Conservation (phyloP, 2,329 filamentous ascomycete genomes). For the Pseudogymnoascus sp. region DNA sequence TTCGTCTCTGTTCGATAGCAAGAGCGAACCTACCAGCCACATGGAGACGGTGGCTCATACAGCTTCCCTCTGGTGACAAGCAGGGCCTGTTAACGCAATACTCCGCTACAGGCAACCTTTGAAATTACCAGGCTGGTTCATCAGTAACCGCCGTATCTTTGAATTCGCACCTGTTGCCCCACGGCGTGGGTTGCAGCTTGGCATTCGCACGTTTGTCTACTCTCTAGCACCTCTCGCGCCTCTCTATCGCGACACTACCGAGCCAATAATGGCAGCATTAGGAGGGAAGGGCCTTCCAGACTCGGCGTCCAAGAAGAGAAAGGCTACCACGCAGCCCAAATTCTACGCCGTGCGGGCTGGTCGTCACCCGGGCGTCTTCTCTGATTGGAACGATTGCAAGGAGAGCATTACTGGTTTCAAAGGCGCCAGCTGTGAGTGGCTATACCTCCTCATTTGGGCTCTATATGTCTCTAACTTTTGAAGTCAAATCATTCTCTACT, state of each 20-base stretch:
- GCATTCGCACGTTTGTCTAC: neutral
- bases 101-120: neutral
- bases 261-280: neutral
- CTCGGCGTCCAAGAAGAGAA: slow-evolving; percentile 23
- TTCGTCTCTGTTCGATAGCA: neutral
- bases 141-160: slow-evolving; percentile 4
- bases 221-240: neutral
- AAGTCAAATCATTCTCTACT: slow-evolving; percentile 71
- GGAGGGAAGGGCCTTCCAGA: neutral
- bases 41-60: slow-evolving; percentile 1
- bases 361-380: slow-evolving; percentile 53
- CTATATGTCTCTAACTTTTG: neutral
- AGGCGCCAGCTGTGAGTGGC: slow-evolving; percentile 59
- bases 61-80: slow-evolving; percentile 5
- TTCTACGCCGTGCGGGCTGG: slow-evolving; percentile 58
- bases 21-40: neutral
- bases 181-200: neutral
- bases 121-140: neutral
- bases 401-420: slow-evolving; percentile 52
- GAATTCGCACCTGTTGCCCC: neutral
- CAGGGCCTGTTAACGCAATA: slow-evolving; percentile 1
- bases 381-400: slow-evolving; percentile 54
- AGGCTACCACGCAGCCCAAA: slow-evolving; percentile 32
- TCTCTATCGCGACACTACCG: neutral
- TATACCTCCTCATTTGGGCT: neutral